Evolutionary conservation across 768 basidiomycete species (phyloP), one percentile per base, ranked within the genome.

Genomic region (Trametes maxima): DNA sequence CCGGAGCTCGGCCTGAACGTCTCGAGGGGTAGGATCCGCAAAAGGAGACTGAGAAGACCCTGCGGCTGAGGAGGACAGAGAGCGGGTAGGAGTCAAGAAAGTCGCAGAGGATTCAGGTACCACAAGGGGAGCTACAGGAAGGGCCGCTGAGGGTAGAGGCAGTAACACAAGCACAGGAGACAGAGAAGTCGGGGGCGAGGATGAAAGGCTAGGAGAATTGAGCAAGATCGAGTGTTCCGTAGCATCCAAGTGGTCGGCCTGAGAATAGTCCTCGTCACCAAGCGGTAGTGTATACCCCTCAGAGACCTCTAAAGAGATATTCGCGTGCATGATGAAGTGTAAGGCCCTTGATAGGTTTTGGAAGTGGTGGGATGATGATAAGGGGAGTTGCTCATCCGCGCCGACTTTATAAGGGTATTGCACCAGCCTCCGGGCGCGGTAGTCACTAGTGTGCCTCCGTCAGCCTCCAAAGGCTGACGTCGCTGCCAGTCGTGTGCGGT

Each of bases 1-100:
- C 19, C 57, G 62, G 21, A 63, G 62, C 40, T 63, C 57, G 5
- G 42, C 33, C 35, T 57, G 52, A 5, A 59, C 28, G 25, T 63
- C 43, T 22, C 39, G 14, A 7, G 48, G 12, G 0, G 48, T 25
- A 2, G 57, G 25, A 17, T 21, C 25, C 14, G 24, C 13, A 22
- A 22, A 53, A 8, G 52, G 52, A 11, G 43, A 13, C 7, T 16
- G 21, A 11, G 45, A 24, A 6, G 45, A 44, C 21, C 22, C 17
- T n/a, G 33, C 14, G n/a, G 33, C 17, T 13, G 19, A 35, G 16
- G 33, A n/a, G 10, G 16, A 37, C 16, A 8, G 28, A 33, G 28
- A 33, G 8, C 28, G 28, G 8, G 28, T 8, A 3, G 28, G 28
- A 33, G 28, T 8, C 28, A 33, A 16, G 46, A 25, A 25, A 13